These are phyloP conservation scores for Cucurbita argyrosperma DNA, from an alignment of 306 rosid species.

Conservation along the genomic window DNA sequence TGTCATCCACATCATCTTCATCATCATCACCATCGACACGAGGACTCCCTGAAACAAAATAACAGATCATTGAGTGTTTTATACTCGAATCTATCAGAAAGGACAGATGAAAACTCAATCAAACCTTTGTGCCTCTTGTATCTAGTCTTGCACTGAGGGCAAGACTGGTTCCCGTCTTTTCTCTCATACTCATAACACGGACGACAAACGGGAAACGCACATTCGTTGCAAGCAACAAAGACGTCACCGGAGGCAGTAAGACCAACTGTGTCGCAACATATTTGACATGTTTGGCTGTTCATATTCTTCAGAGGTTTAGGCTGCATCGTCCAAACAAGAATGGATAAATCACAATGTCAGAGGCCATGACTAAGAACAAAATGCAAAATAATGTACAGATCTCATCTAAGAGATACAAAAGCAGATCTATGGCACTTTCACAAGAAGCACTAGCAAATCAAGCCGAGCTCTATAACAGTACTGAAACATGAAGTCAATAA, in stretches of 20 bases:
- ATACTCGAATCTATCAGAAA: neutral
- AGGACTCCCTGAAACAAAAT: constrained; percentile 60
- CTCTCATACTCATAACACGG: constrained; percentile 91
- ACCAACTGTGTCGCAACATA: constrained; percentile 82
- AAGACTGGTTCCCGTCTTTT: constrained; percentile 81
- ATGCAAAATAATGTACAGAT: neutral
- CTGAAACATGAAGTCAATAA: neutral
- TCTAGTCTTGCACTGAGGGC: constrained; percentile 97
- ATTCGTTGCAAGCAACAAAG: constrained; percentile 95
- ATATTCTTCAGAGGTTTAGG: constrained; percentile 65
- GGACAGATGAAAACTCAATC: neutral
- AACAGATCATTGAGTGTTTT: neutral
- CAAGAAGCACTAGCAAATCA: neutral
- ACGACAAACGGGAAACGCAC: constrained; percentile 92
- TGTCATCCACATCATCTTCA: constrained; percentile 76
- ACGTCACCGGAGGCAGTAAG: constrained; percentile 59
- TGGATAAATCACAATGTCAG: constrained; percentile 8
- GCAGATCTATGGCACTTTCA: neutral
- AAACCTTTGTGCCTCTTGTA: constrained; percentile 84
- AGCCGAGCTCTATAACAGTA: neutral
- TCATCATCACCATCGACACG: constrained; percentile 95
- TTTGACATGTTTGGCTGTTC: constrained; percentile 80
- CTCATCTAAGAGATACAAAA: neutral
- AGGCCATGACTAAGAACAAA: neutral
- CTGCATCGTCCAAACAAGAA: constrained; percentile 25